These are phyloP conservation scores for Penicillium sp. DNA, from an alignment of 2,329 filamentous ascomycete species.

Conservation along the genomic window DNA sequence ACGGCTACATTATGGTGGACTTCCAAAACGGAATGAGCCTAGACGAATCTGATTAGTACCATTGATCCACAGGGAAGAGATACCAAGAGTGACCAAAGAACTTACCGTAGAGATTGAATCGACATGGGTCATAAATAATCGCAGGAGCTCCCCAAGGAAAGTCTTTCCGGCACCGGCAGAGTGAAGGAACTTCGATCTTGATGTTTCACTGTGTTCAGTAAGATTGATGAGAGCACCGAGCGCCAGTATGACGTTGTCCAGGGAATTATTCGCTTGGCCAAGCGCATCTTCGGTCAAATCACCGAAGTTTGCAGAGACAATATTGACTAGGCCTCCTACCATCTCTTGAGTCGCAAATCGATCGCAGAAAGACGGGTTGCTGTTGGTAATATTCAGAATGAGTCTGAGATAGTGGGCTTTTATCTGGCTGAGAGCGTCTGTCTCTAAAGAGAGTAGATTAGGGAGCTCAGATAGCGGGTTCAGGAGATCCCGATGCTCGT, in stretches of 20 bases:
- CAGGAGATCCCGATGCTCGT: constrained; percentile 28
- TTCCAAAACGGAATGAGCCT: constrained; percentile 60
- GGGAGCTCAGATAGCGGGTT: constrained; percentile 35
- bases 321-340: constrained; percentile 35
- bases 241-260: constrained; percentile 72
- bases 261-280: constrained; percentile 50
- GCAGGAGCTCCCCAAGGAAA: constrained; percentile 58
- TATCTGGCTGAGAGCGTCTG: constrained; percentile 24
- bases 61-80: neutral
- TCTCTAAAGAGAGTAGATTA: constrained; percentile 36
- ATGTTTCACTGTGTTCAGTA: constrained; percentile 68
- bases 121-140: constrained; percentile 65
- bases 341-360: constrained; percentile 55
- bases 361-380: constrained; percentile 64
- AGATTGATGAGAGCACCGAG: constrained; percentile 85
- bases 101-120: constrained; percentile 65
- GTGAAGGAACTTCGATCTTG: constrained; percentile 51
- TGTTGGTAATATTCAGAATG: constrained; percentile 82
- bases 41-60: constrained; percentile 14
- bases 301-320: constrained; percentile 35
- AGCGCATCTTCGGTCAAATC: constrained; percentile 29
- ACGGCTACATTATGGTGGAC: constrained; percentile 76
- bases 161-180: constrained; percentile 35
- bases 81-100: neutral
- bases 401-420: constrained; percentile 58